Conservation (phyloP, 2,329 filamentous ascomycete species). For the Chlorencoelia australis region DNA sequence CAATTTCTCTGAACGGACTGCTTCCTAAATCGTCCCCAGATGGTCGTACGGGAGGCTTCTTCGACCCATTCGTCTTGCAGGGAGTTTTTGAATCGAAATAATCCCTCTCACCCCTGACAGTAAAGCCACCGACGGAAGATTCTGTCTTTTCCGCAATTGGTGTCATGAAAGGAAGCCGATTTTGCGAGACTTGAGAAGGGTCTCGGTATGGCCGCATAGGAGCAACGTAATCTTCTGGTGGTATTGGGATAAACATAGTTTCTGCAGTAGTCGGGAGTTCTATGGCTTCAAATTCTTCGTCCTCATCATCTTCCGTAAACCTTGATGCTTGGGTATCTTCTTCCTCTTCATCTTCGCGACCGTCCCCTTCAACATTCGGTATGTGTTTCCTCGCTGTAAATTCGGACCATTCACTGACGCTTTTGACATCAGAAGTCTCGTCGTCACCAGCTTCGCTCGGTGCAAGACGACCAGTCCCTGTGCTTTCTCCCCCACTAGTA, state of each 20-base stretch:
- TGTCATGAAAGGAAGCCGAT: constrained; percentile 94
- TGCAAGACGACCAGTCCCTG: constrained; percentile 59
- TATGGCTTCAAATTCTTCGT: constrained; percentile 24
- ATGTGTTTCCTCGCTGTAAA: constrained; percentile 68
- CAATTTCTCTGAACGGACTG: constrained; percentile 63
- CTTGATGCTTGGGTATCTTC: constrained; percentile 32
- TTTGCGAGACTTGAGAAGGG: constrained; percentile 70
- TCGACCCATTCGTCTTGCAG: constrained; percentile 39
- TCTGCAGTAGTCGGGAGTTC: constrained; percentile 32
- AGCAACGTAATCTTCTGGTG: constrained; percentile 78
- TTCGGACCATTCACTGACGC: constrained; percentile 78
- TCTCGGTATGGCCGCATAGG: constrained; percentile 74
- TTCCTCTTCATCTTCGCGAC: constrained; percentile 24
- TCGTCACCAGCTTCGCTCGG: constrained; percentile 54
- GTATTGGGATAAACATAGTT: constrained; percentile 65
- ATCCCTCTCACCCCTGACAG: constrained; percentile 44
- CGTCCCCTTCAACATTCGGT: constrained; percentile 34
- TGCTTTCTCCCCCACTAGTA: constrained; percentile 79
- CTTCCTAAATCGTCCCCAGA: constrained; percentile 35
- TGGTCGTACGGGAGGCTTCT: constrained; percentile 17
- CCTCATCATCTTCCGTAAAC: constrained; percentile 31
- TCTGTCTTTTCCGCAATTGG: constrained; percentile 96
- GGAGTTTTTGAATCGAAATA: constrained; percentile 67
- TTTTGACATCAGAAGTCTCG: constrained; percentile 49
- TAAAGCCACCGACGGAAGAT: constrained; percentile 63